A percentile compares a stretch with the other conserved stretches of the same genome.
Conservation (phyloP, 2,329 filamentous ascomycete species). For the Monosporascus ibericus region DNA sequence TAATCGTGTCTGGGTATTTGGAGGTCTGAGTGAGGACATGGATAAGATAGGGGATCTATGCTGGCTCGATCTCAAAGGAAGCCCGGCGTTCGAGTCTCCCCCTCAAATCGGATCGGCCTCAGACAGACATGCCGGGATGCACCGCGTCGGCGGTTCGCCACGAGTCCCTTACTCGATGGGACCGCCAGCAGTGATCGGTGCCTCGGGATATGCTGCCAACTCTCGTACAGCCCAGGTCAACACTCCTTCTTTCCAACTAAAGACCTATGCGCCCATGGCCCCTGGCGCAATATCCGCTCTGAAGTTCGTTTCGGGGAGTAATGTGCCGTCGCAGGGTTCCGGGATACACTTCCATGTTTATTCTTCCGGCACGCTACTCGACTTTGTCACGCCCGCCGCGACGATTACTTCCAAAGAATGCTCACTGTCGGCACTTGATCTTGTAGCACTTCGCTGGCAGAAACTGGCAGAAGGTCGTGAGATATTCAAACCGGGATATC, state of each 20-base stretch:
- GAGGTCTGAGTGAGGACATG: constrained; percentile 91
- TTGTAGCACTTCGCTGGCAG: constrained; percentile 86
- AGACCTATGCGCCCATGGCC: constrained; percentile 73
- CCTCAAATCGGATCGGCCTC: constrained; percentile 47
- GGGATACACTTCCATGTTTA: constrained; percentile 95
- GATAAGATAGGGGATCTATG: constrained; percentile 93
- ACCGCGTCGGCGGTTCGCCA: constrained; percentile 42
- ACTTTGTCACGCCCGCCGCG: constrained; percentile 88
- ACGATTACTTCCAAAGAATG: constrained; percentile 84
- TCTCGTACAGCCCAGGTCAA: constrained; percentile 63
- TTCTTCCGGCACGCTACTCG: constrained; percentile 84
- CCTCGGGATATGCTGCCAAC: constrained; percentile 62
- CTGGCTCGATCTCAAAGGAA: constrained; percentile 94
- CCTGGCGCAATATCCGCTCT: constrained; percentile 86
- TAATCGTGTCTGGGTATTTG: constrained; percentile 93
- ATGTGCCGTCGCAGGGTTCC: constrained; percentile 80
- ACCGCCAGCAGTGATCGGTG: constrained; percentile 45
- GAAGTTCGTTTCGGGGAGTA: constrained; percentile 81
- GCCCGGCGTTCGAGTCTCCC: constrained; percentile 72
- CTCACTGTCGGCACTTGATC: constrained; percentile 81
- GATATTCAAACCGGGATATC: constrained; percentile 84
- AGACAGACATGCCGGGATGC: constrained; percentile 38
- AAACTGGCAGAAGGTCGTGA: constrained; percentile 91
- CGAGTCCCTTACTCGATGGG: constrained; percentile 46
- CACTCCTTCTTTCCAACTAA: constrained; percentile 59